A percentile compares a stretch with the other conserved stretches of the same genome.
phyloP scores from a whole-genome alignment of 768 basidiomycete genomes.

The Russula lepida region DNA sequence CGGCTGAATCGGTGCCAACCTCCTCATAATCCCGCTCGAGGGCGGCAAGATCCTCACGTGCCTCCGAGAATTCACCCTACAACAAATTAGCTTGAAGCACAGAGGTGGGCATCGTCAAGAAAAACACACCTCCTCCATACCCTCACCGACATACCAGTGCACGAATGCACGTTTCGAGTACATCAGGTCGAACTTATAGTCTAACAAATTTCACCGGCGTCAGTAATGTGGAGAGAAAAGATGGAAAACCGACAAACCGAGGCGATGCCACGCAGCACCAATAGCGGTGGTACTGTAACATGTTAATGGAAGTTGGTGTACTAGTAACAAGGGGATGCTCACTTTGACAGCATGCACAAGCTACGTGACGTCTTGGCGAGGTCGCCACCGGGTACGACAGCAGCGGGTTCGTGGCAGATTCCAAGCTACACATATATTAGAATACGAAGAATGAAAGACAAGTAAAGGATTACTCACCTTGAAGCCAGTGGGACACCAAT shows the following conservation, averaged over 20 bases:
- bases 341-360: slow-evolving; percentile 96
- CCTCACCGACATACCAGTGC: slow-evolving; percentile 96
- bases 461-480: slow-evolving; percentile 38
- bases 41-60: slow-evolving; percentile 95
- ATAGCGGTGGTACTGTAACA: slow-evolving; percentile 74
- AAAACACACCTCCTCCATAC: slow-evolving; percentile 82
- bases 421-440: slow-evolving; percentile 54
- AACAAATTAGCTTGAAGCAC: slow-evolving; percentile 15
- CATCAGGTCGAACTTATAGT: slow-evolving; percentile 97
- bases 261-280: slow-evolving; percentile 88
- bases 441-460: slow-evolving; percentile 7
- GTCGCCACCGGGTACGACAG: slow-evolving; percentile 87
- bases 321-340: slow-evolving; percentile 20
- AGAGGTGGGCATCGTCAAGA: background rate
- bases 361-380: slow-evolving; percentile 90
- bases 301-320: background rate
- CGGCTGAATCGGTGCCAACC: slow-evolving; percentile 71
- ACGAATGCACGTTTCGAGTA: slow-evolving; percentile 94
- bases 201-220: slow-evolving; percentile 31
- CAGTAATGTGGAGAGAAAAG: background rate
- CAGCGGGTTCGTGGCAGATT: slow-evolving; percentile 95
- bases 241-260: slow-evolving; percentile 36
- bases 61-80: slow-evolving; percentile 96
- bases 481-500: slow-evolving; percentile 98
- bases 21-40: slow-evolving; percentile 95